Conservation (phyloP, 169 alveolate genomes). For the Eimeria acervulina region DNA sequence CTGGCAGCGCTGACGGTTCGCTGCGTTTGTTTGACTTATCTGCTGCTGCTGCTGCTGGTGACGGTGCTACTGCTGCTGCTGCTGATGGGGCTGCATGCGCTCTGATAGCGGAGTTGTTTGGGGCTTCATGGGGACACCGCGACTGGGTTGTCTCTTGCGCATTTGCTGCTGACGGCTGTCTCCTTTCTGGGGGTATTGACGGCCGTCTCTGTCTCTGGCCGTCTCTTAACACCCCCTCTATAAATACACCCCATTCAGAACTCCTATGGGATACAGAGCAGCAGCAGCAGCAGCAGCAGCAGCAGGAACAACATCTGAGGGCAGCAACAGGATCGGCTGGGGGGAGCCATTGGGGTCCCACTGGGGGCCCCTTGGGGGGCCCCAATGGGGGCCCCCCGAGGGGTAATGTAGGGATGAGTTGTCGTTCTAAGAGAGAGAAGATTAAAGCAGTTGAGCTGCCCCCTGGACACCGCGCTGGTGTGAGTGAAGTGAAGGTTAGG, state of each 20-base stretch:
- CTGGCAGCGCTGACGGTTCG: constrained; percentile 83
- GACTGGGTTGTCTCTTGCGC: constrained; percentile 83
- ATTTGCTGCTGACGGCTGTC: constrained; percentile 28
- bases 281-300: constrained; percentile 40
- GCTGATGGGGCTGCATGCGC: neutral
- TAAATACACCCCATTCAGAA: neutral
- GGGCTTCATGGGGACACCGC: constrained; percentile 9
- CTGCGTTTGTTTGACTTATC: constrained; percentile 60
- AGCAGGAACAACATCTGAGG: neutral
- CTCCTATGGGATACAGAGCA: neutral
- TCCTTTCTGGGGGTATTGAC: constrained; percentile 83
- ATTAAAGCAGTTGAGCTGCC: neutral
- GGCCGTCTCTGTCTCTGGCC: constrained; percentile 81
- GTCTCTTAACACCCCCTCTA: neutral
- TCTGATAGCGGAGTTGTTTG: no score
- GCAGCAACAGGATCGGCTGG: neutral
- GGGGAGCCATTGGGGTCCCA: neutral
- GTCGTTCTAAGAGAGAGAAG: constrained; percentile 1
- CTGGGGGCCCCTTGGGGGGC: neutral
- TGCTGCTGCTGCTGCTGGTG: no score
- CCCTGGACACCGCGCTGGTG: constrained; percentile 44
- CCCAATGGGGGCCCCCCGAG: constrained; percentile 31
- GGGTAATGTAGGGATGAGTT: neutral
- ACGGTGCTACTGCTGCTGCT: no score
- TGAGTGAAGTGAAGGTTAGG: constrained; percentile 51